Evolutionary conservation across 805 yeast genomes (phyloP), one percentile per base, ranked within the genome.

Genomic region (Nakazawaea holstii): DNA sequence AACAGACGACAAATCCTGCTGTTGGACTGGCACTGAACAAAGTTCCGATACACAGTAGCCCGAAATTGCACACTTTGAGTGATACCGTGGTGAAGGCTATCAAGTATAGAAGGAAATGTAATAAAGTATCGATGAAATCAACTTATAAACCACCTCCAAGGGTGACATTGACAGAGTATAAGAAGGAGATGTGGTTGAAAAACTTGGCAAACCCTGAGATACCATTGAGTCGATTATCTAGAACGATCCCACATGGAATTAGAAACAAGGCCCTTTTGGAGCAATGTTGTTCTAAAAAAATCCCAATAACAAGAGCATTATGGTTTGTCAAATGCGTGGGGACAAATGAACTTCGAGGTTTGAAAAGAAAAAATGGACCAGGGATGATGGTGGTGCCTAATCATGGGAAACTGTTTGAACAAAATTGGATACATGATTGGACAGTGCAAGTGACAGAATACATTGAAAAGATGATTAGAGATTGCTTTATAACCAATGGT

Each of bases 291-390:
- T 58, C 67, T 24, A 82, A 83, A 57, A 67, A 68, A 31, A 82
- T 92, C 0, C 97, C 98, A 0, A 67, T 85, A 1, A 60, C 76
- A n/a, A 70, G 97, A 50, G 96, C 97, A 0, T 64, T 92, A 2
- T 92, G 99, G 99, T 76, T 94, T 50, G 85, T 92, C 3, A 80
- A 87, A 53, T 88, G 97, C 62, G 88, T 91, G 2, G 82, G 91
- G 24, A 82, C 87, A 10, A 86, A 90, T 52, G 96, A 89, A 55
- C 70, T 80, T 31, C 62, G 86, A 27, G 79, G 79, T 13, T 56
- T 82, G 41, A 76, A 74, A 52, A 64, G 87, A 39, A 79, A 76
- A 51, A 73, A 70, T 17, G 39, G 36, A 4, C 45, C 45, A 17
- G 31, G 13, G 2, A 27, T 26, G 20, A 15, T 31, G 20, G 17